Base-by-base conservation (phyloP, 805 yeast genomes). In the Cephaloascus albidus region DNA sequence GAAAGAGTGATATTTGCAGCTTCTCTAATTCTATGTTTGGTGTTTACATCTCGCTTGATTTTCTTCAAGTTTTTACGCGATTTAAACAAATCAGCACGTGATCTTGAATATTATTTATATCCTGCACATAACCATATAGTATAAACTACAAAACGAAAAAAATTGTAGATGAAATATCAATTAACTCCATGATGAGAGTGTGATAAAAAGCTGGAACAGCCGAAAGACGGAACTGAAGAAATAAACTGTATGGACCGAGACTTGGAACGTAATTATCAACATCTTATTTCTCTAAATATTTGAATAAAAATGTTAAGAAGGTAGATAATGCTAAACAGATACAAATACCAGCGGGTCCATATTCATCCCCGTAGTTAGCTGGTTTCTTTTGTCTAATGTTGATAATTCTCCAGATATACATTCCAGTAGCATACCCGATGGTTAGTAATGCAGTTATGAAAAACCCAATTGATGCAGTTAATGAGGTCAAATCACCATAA, bases 291-390 rank as follows among this genome's bases (percentile, higher is more conserved):
- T 74, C 70, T 33, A 70, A 38, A 36, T 54, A 48, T 49, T 73
- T 71, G 54, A 76, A 82, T 30, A 76, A 49, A 49, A 80, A 81
- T 2, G 84, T 74, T 23, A 74, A 67, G 20, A 75, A 63, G 6
- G 88, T 78, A 2, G 95, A 81, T 1, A 79, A 60, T 2, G 85
- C 81, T 48, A 93, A 68, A 38, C 83, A 81, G 16, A 63, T 58
- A 65, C 97, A 90, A 37, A 93, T 76, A 57, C 79, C 70, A 46
- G 81, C 80, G 15, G 97, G 97, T 0, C 98, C 98, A 44, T 80
- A 55, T 53, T 72, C 78, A 60, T 93, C 97, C 47, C 85, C 95
- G 54, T 90, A 93, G 46, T 85, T 74, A 18, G 79, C 83, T 3
- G 94, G 87, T 45, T 78, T 77, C 65, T 88, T 86, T 46, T 76